Conservation (phyloP, 108 stramenopile genomes). For the Pseudonitzschia multiseries region DNA sequence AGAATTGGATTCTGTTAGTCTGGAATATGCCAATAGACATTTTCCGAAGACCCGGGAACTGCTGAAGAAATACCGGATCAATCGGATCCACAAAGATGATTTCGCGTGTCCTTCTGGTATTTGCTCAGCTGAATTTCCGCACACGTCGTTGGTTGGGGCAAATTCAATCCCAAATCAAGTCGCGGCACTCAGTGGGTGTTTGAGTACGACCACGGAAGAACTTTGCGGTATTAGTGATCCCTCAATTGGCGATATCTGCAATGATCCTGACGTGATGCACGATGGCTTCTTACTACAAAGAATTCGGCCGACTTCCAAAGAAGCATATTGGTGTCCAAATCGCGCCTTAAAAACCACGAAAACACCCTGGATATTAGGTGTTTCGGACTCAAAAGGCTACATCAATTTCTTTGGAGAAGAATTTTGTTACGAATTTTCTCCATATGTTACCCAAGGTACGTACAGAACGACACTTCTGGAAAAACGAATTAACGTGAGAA, state of each 20-base stretch:
- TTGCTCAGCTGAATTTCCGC: conserved; percentile 39
- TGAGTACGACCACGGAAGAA: conserved; percentile 9
- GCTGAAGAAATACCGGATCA: conserved; percentile 30
- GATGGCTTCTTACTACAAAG: conserved; percentile 13
- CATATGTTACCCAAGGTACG: conserved; percentile 45
- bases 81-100: conserved; percentile 17
- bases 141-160: conserved; percentile 43
- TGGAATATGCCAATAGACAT: conserved; percentile 45
- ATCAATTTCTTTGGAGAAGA: conserved; percentile 65
- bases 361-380: conserved; percentile 35
- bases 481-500: background rate
- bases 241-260: conserved; percentile 14
- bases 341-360: background rate
- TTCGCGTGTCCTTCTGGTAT: conserved; percentile 29
- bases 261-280: conserved; percentile 7
- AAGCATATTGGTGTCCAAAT: conserved; percentile 27
- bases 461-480: background rate
- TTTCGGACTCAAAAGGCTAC: conserved; percentile 38
- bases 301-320: background rate
- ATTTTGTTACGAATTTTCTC: conserved; percentile 53
- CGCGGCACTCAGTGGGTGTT: conserved; percentile 45
- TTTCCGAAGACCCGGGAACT: conserved; percentile 47
- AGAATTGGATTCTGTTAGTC: conserved; percentile 56
- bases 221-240: conserved; percentile 3
- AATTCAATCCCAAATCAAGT: conserved; percentile 52